Conservation (phyloP, 2,329 filamentous ascomycete species). For the Cytospora mali region DNA sequence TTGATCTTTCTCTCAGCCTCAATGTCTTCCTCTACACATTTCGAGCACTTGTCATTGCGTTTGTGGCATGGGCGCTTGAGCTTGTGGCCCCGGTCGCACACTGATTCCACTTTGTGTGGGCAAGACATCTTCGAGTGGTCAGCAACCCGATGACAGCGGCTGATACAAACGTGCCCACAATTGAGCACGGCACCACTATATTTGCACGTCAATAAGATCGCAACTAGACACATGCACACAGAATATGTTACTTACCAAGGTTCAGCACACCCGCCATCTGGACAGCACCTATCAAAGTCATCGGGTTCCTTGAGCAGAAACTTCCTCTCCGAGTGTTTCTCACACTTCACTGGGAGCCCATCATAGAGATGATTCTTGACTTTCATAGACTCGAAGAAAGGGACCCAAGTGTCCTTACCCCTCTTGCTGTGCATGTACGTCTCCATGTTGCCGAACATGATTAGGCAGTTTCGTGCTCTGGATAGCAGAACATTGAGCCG, state of each 20-base stretch:
- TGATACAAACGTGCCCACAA: slow-evolving; percentile 64
- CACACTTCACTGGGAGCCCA: slow-evolving; percentile 63
- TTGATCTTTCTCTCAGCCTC: slow-evolving; percentile 46
- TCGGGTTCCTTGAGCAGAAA: slow-evolving; percentile 49
- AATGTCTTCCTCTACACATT: slow-evolving; percentile 55
- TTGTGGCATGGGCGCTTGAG: slow-evolving; percentile 49
- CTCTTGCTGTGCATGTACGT: slow-evolving; percentile 66
- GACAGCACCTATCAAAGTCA: slow-evolving; percentile 64
- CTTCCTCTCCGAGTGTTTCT: slow-evolving; percentile 56
- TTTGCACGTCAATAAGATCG: neutral
- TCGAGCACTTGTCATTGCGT: slow-evolving; percentile 45
- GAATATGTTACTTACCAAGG: slow-evolving; percentile 55
- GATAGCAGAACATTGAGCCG: slow-evolving; percentile 72
- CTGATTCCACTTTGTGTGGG: slow-evolving; percentile 40
- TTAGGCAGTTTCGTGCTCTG: slow-evolving; percentile 63
- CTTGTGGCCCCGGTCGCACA: slow-evolving; percentile 57
- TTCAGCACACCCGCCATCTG: slow-evolving; percentile 70
- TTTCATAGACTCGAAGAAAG: slow-evolving; percentile 60
- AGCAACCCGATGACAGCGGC: slow-evolving; percentile 61
- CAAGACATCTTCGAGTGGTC: slow-evolving; percentile 58
- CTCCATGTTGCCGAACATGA: slow-evolving; percentile 70
- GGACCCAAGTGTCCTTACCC: slow-evolving; percentile 58
- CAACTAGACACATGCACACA: neutral
- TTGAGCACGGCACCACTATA: slow-evolving; percentile 51
- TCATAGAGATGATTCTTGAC: slow-evolving; percentile 55